A percentile compares a stretch with the other conserved stretches of the same genome.
Conservation (phyloP, 805 yeast genomes). For the Myxozyma kluyveri region DNA sequence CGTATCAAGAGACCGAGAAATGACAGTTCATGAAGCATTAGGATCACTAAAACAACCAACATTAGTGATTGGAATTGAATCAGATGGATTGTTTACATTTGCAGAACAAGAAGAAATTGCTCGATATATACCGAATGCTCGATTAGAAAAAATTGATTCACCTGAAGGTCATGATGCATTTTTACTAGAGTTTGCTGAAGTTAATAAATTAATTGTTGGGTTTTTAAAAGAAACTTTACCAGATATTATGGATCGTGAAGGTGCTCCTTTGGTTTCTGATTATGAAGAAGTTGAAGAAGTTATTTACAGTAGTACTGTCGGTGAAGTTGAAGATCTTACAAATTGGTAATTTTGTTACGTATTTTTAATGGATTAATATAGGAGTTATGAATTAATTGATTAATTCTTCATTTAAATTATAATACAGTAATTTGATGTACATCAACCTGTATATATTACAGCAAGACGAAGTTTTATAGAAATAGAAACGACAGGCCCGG, state of each 20-base stretch:
- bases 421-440: neutral
- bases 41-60: conserved; percentile 67
- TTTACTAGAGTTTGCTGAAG: conserved; percentile 78
- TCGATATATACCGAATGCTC: conserved; percentile 65
- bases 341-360: conserved; percentile 79
- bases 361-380: no score
- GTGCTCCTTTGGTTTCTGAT: conserved; percentile 39
- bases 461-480: no score
- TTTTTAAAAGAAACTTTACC: conserved; percentile 61
- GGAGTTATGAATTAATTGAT: no score
- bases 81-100: conserved; percentile 90
- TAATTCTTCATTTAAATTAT: neutral
- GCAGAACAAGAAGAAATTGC: conserved; percentile 88
- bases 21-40: conserved; percentile 54
- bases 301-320: conserved; percentile 67
- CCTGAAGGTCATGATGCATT: conserved; percentile 99
- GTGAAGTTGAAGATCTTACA: conserved; percentile 87
- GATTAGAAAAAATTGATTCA: conserved; percentile 70
- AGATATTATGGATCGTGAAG: conserved; percentile 54
- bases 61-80: conserved; percentile 79
- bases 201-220: conserved; percentile 65
- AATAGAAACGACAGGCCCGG: no score
- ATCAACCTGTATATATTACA: no score
- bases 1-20: conserved; percentile 69
- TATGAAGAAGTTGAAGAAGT: conserved; percentile 42